These are phyloP conservation scores for Amylostereum areolatum DNA, from an alignment of 1,284 basidiomycete species.

Conservation along the genomic window DNA sequence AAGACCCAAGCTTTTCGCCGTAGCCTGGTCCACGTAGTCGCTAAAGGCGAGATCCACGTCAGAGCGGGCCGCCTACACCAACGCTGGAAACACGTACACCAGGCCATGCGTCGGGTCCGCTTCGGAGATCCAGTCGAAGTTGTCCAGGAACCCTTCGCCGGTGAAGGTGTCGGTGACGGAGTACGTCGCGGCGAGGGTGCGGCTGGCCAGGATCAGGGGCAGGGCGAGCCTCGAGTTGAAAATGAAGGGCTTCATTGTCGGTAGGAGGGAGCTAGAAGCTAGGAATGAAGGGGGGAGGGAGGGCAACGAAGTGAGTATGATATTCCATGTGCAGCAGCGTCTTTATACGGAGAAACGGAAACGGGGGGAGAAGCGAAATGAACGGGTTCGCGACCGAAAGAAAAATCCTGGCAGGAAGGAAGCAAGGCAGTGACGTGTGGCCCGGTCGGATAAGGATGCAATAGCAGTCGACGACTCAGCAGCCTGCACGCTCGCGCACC, in stretches of 20 bases:
- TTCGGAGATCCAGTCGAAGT: conserved; percentile 45
- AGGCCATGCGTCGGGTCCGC: conserved; percentile 57
- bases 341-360: too few relatives aligned
- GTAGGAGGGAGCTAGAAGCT: not conserved
- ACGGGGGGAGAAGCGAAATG: too few relatives aligned
- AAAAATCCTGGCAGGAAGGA: too few relatives aligned
- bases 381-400: too few relatives aligned
- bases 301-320: not conserved
- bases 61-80: not conserved
- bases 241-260: conserved; percentile 6
- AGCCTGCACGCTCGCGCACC: too few relatives aligned
- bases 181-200: conserved; percentile 29
- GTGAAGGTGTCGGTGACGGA: conserved; percentile 36
- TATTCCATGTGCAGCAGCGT: too few relatives aligned
- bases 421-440: too few relatives aligned
- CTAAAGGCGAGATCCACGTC: conserved; percentile 13
- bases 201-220: conserved; percentile 3
- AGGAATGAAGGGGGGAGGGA: not conserved
- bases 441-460: too few relatives aligned
- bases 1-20: conserved; percentile 24
- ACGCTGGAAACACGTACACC: conserved; percentile 37
- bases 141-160: conserved; percentile 43
- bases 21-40: conserved; percentile 25
- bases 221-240: not conserved
- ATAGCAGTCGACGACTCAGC: too few relatives aligned